Conservation (phyloP, 78 protist genomes). For the Dictyostelium firmibasis region DNA sequence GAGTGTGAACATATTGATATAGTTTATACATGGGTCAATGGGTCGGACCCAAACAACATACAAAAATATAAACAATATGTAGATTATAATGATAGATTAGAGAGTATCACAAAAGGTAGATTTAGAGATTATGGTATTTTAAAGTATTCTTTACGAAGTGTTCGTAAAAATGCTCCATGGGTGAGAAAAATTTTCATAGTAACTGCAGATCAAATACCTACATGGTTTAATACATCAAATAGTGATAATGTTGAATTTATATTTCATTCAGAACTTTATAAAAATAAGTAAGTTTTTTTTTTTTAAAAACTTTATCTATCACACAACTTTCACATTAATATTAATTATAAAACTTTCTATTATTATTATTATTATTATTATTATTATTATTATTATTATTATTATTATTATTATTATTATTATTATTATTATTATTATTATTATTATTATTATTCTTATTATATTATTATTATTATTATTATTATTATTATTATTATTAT, state of each 20-base stretch:
- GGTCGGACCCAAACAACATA: constrained; percentile 90
- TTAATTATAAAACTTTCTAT: too few relatives aligned
- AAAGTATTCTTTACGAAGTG: constrained; percentile 48
- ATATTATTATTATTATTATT: too few relatives aligned
- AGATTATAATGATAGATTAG: constrained; percentile 39
- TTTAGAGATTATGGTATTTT: constrained; percentile 45
- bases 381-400: too few relatives aligned
- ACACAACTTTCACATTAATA: too few relatives aligned
- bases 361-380: too few relatives aligned
- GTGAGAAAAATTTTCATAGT: constrained; percentile 13
- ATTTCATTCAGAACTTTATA: constrained; percentile 11
- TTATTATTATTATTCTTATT: too few relatives aligned
- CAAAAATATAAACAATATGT: constrained; percentile 36
- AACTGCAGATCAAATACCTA: constrained; percentile 25
- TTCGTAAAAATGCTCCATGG: constrained; percentile 38
- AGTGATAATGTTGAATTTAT: constrained; percentile 27
- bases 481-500: too few relatives aligned
- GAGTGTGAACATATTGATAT: constrained; percentile 84
- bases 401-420: too few relatives aligned
- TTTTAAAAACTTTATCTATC: too few relatives aligned
- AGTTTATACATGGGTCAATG: constrained; percentile 99
- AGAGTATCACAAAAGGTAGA: constrained; percentile 12
- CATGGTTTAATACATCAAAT: constrained; percentile 22
- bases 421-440: too few relatives aligned
- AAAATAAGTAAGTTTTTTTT: constrained; percentile 17